phyloP scores from a whole-genome alignment of 2,329 filamentous ascomycete species.

The Rosellinia necatrix region DNA sequence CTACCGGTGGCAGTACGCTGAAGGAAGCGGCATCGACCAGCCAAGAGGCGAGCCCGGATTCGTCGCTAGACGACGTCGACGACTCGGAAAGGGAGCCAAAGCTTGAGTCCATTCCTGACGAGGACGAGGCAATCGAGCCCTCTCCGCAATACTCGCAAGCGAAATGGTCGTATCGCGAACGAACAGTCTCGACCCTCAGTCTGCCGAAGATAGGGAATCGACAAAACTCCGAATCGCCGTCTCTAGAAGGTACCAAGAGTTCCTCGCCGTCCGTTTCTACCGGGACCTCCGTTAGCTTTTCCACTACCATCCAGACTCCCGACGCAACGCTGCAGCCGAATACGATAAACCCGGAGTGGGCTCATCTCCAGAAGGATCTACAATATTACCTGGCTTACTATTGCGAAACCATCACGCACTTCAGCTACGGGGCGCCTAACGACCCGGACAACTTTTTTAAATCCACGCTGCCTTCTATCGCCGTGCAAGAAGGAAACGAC shows the following conservation, averaged over 20 bases:
- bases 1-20: constrained; percentile 39
- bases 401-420: constrained; percentile 74
- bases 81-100: constrained; percentile 49
- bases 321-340: constrained; percentile 38
- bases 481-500: constrained; percentile 68
- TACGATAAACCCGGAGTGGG: constrained; percentile 52
- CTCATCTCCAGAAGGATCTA: constrained; percentile 68
- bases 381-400: constrained; percentile 81
- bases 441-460: constrained; percentile 76
- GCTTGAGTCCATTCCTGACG: constrained; percentile 60
- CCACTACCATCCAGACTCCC: constrained; percentile 40
- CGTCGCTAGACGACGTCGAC: constrained; percentile 59
- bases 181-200: constrained; percentile 46
- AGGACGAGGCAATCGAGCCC: constrained; percentile 52
- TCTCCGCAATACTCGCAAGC: constrained; percentile 29
- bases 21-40: constrained; percentile 46
- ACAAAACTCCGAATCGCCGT: constrained; percentile 58
- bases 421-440: constrained; percentile 80
- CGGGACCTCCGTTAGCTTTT: constrained; percentile 45
- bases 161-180: constrained; percentile 42
- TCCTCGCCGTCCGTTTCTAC: constrained; percentile 59
- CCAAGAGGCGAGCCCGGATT: constrained; percentile 55
- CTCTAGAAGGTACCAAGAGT: constrained; percentile 55
- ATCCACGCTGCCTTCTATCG: constrained; percentile 70
- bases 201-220: constrained; percentile 45